Base-by-base conservation (phyloP, 345 rosid species). In the Salix dunnii region DNA sequence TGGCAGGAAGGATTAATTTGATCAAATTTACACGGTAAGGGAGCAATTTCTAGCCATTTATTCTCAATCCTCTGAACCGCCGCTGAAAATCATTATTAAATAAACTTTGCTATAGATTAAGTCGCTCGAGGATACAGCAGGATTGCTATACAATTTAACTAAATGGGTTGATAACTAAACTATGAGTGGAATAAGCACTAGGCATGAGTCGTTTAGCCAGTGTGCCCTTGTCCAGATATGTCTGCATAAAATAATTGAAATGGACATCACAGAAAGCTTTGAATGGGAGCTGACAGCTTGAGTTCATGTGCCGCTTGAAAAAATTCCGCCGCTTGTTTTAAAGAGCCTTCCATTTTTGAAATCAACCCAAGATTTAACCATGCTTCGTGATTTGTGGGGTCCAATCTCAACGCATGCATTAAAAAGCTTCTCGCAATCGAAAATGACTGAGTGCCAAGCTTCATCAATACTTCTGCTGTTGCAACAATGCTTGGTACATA, bases 301-400 rank as follows among this genome's bases (percentile, higher is more conserved):
- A 96, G 93, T 74, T 96, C 97, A 80, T 90, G 89, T 6, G 99
- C 97, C 68, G 98, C 98, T 82, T 96, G 97, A 81, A 90, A 92
- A 82, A 81, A 96, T 35, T 96, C 97, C 36, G 97, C 97, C 25
- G 98, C 98, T 85, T 88, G 94, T 53, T 86, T 89, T 31, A 87
- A 71, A 4, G 86, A 86, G 75, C 98, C 99, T 84, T 96, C 96
- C 90, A 66, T 83, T 81, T 90, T 93, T 70, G 93, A 86, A 79
- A 95, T 88, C 72, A 82, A 71, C 46, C 96, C 99, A 23, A 96
- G 92, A 80, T 90, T 88, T 89, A 88, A 85, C 97, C 98, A 96
- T 4, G 92, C 95, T 38, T 89, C 84, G 14, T 91, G 92, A 73
- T 89, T 91, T 28, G 88, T 88, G 30, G 99, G 97, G 61, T 96